Base-by-base conservation (phyloP, 768 basidiomycete species). In the Trametes villosa region DNA sequence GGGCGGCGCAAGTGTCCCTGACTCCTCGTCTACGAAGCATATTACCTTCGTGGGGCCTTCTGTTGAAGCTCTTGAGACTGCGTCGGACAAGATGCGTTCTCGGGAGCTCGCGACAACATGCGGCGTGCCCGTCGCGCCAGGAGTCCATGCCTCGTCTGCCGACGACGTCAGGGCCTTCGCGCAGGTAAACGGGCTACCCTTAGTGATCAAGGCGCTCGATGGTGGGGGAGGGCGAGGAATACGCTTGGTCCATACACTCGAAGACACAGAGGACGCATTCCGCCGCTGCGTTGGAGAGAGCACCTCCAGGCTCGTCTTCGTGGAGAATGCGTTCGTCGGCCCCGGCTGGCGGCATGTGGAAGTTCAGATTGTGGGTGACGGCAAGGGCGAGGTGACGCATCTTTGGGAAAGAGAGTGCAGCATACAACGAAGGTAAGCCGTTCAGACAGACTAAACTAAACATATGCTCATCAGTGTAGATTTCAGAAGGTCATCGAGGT, bases 401-500 rank as follows among this genome's bases (percentile, higher is more conserved):
- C 68, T 73, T 26, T 73, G 74, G 40, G 76, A 76, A 52, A 62
- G 76, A 26, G 76, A 77, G 38, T 77, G 76, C 56, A 69, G 66
- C 42, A 68, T 72, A 1, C 76, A 77, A 56, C 59, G 76, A 27
- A 62, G 75, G 48, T 74, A 72, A 31, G 65, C 42, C 11, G 4
- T 53, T 7, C 9, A 2, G 56, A 15, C 30, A 9, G 20, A 17
- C n/a, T 41, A 9, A 24, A 17, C n/a, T 31, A 18, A 31, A 9
- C 4, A 22, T 27, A 52, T 17, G 24, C 55, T 61, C 20, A 59
- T 24, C 8, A 29, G 18, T 17, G 15, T 30, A 64, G 63, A 33
- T 79, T 80, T 59, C 75, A 77, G 64, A 77, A 77, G 61, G 69
- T 77, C 0, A 67, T 76, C 7, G 74, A 77, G 59, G 61, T 63